Evolutionary conservation across 352 stramenopile species (phyloP).

Genomic region (Phytophthora quininea): DNA sequence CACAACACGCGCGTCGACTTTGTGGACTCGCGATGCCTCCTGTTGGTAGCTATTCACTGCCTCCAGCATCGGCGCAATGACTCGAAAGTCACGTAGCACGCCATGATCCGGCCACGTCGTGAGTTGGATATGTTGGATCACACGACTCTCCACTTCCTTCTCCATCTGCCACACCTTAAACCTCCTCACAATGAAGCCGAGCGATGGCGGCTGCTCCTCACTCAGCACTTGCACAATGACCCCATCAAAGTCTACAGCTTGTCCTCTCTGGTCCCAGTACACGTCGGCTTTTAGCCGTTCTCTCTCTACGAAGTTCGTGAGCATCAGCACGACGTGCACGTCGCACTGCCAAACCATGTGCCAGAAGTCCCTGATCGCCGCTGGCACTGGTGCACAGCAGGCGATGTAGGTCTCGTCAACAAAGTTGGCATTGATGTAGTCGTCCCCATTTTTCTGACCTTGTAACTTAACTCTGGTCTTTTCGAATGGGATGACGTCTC

Average conservation of each 20-base stretch:
- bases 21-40: constrained; percentile 27
- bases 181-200: constrained; percentile 56
- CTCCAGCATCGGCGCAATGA: constrained; percentile 77
- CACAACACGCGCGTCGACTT: constrained; percentile 45
- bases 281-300: constrained; percentile 73
- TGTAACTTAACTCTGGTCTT: constrained; percentile 66
- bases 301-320: constrained; percentile 86
- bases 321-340: constrained; percentile 87
- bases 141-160: constrained; percentile 33
- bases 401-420: constrained; percentile 74
- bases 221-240: constrained; percentile 57
- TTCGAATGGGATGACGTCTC: constrained; percentile 79
- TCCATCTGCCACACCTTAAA: constrained; percentile 55
- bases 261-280: constrained; percentile 66
- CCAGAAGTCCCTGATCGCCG: constrained; percentile 79
- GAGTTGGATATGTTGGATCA: constrained; percentile 77
- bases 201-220: constrained; percentile 35
- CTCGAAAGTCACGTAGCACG: constrained; percentile 71
- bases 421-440: constrained; percentile 84
- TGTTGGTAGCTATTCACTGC: constrained; percentile 58
- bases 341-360: constrained; percentile 82
- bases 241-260: constrained; percentile 56
- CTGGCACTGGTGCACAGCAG: constrained; percentile 71
- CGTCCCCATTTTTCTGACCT: constrained; percentile 22
- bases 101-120: constrained; percentile 84